Evolutionary conservation across 495 filamentous ascomycete species (phyloP).

Genomic region (Penicillium tannophilum): DNA sequence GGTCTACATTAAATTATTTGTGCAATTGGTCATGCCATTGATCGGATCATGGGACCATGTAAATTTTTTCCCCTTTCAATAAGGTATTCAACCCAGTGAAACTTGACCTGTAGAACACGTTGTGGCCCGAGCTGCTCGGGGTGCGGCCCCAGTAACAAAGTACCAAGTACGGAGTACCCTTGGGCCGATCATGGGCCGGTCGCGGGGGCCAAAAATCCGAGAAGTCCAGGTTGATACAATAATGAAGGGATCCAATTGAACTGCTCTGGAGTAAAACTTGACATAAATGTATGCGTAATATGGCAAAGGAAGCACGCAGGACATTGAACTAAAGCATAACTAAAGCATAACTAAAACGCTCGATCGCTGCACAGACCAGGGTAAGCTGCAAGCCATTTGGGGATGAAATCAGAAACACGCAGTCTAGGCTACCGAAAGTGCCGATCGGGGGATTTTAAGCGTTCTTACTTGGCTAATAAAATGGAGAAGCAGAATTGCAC

Average conservation of each 20-base stretch:
- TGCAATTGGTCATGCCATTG: background rate
- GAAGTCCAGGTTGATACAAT: background rate
- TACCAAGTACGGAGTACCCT: background rate
- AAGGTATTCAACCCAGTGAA: background rate
- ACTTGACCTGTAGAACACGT: background rate
- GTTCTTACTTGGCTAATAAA: background rate
- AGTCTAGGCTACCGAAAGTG: background rate
- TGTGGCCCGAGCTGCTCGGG: background rate
- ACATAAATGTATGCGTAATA: background rate
- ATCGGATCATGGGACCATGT: too few species aligned
- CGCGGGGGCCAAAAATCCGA: background rate
- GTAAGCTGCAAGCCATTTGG: background rate
- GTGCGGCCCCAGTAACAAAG: background rate
- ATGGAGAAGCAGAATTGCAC: background rate
- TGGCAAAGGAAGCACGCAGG: background rate
- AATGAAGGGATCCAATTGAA: background rate
- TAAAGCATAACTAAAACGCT: background rate
- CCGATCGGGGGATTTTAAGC: slow-evolving; percentile 3
- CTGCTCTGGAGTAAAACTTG: background rate
- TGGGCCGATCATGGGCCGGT: background rate
- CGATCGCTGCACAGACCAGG: slow-evolving; percentile 8
- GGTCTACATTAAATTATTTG: background rate
- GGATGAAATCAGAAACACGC: background rate
- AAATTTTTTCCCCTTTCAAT: background rate
- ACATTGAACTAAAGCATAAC: background rate